Evolutionary conservation across 2,329 filamentous ascomycete genomes (phyloP), one percentile per base, ranked within the genome.

Genomic region (Aspergillus persii): DNA sequence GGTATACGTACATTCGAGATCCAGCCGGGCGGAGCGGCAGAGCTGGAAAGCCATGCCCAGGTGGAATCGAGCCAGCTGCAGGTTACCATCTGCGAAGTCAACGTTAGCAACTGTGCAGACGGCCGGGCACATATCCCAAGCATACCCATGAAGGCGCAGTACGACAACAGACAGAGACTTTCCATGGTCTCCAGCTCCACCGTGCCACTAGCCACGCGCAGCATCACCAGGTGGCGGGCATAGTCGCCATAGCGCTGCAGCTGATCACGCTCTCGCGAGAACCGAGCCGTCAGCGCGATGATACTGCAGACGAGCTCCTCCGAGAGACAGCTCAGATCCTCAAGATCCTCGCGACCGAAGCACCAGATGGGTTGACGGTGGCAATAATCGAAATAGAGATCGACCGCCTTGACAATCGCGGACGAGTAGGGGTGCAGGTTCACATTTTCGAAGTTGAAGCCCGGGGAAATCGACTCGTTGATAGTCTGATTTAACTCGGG

Each of bases 161-260:
- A 83, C 0, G 80, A 77, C 1, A 83, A 72, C 4, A 83, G 68
- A 66, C 81, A 83, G 7, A 83, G 63, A 62, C 80, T 82, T 62
- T 83, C 80, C 3, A 83, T 79, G 0, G 81, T 83, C 15, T 76
- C 71, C 2, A 83, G 68, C 53, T 80, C 78, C 2, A 83, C 81
- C 0, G 79, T 77, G 2, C 81, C 81, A 58, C 81, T 81, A 0
- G 81, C 80, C 39, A 83, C 78, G 23, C 80, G 79, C 4, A 81
- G 73, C 80, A 83, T 83, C 18, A 73, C 67, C 33, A 73, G 33
- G 1, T 65, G 72, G 51, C 67, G 62, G 72, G 76, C 63, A 75
- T 67, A 57, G 67, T 78, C 69, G 69, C 78, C 46, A 75, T 81
- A 69, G 71, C 69, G 65, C 60, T 68, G 62, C 9, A 66, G 46